Evolutionary conservation across 2,329 filamentous ascomycete genomes (phyloP).

Genomic region (Xylariomycetidae sp.): DNA sequence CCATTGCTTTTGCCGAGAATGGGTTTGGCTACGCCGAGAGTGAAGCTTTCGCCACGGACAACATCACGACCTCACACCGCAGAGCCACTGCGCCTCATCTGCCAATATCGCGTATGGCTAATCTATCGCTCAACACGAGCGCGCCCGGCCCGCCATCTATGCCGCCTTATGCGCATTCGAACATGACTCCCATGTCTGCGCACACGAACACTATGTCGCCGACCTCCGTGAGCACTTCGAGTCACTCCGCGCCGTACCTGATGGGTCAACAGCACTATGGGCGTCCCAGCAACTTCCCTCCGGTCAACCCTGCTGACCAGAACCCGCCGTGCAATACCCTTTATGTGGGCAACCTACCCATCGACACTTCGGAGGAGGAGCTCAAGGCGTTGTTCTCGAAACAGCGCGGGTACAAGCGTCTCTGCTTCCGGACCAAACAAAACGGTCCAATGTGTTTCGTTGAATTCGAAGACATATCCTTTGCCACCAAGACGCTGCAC

Average conservation of each 20-base stretch:
- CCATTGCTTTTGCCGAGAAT: conserved; percentile 68
- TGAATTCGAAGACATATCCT: conserved; percentile 90
- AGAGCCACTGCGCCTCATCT: conserved; percentile 67
- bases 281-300: conserved; percentile 68
- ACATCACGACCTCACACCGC: conserved; percentile 50
- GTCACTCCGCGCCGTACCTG: conserved; percentile 42
- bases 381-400: conserved; percentile 90
- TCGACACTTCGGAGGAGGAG: conserved; percentile 91
- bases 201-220: conserved; percentile 50
- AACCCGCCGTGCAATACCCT: conserved; percentile 97
- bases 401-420: conserved; percentile 88
- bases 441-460: conserved; percentile 99
- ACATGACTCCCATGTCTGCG: conserved; percentile 32
- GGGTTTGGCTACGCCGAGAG: no score
- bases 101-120: conserved; percentile 61
- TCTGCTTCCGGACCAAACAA: conserved; percentile 90
- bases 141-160: conserved; percentile 49
- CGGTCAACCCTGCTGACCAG: conserved; percentile 89
- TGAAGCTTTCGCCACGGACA: no score
- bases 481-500: conserved; percentile 83
- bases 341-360: conserved; percentile 93
- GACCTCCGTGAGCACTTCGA: conserved; percentile 40
- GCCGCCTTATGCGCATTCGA: conserved; percentile 36
- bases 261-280: conserved; percentile 51
- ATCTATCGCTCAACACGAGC: conserved; percentile 66